Evolutionary conservation across 2,329 filamentous ascomycete species (phyloP).

Genomic region (Colletotrichum sansevieriae): DNA sequence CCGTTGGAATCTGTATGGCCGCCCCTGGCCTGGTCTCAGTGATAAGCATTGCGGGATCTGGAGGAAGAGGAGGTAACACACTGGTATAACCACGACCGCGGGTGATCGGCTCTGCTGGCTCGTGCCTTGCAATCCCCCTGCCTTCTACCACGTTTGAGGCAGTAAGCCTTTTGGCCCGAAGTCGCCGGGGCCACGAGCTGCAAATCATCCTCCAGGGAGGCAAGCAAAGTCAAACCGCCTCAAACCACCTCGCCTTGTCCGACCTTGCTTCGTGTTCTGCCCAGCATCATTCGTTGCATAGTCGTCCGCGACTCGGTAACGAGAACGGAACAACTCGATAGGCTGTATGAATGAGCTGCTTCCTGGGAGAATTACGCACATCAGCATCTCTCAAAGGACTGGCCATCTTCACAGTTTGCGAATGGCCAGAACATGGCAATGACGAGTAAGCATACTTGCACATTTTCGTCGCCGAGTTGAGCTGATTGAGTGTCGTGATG

Average conservation of each 20-base stretch:
- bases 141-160: slow-evolving; percentile 25
- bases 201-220: slow-evolving; percentile 23
- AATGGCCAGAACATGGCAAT: slow-evolving; percentile 13
- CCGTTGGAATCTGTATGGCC: slow-evolving; percentile 11
- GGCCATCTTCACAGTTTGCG: slow-evolving; percentile 14
- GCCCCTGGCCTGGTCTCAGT: slow-evolving; percentile 29
- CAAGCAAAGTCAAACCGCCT: slow-evolving; percentile 28
- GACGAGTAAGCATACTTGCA: slow-evolving; percentile 15
- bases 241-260: slow-evolving; percentile 32
- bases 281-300: slow-evolving; percentile 22
- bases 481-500: not conserved
- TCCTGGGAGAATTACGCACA: slow-evolving; percentile 10
- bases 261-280: slow-evolving; percentile 18
- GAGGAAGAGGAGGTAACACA: slow-evolving; percentile 2
- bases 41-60: slow-evolving; percentile 20
- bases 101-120: slow-evolving; percentile 31
- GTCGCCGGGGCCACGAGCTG: slow-evolving; percentile 12
- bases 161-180: slow-evolving; percentile 29
- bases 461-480: slow-evolving; percentile 10
- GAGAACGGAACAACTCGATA: slow-evolving; percentile 22
- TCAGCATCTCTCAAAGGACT: not conserved
- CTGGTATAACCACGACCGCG: slow-evolving; percentile 10
- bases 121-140: slow-evolving; percentile 17
- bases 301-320: slow-evolving; percentile 8
- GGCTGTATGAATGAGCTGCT: not conserved